Conservation (phyloP, 257 asterid species). For the Eustoma russellianum region DNA sequence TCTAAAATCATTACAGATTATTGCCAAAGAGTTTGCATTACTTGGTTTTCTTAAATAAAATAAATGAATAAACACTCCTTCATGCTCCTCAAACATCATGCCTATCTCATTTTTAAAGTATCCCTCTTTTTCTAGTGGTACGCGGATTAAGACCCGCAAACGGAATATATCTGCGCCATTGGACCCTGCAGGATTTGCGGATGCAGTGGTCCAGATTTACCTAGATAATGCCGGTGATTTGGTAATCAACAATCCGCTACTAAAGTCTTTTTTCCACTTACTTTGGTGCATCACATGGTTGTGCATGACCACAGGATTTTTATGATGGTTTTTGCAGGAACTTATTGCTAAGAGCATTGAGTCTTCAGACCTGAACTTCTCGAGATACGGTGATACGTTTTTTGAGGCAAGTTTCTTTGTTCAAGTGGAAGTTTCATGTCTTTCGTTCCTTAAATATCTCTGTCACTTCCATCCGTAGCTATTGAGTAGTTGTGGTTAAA, state of each 20-base stretch:
- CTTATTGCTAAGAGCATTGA: slow-evolving; percentile 81
- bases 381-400: slow-evolving; percentile 95
- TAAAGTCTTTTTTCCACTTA: not conserved
- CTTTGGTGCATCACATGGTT: not conserved
- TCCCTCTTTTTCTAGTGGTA: slow-evolving; percentile 49
- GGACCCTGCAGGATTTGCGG: slow-evolving; percentile 99
- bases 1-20: too few relatives aligned
- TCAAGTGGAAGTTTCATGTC: too few relatives aligned
- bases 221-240: slow-evolving; percentile 99
- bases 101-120: not conserved
- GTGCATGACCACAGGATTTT: not conserved
- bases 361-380: slow-evolving; percentile 75
- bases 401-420: slow-evolving; percentile 47
- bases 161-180: slow-evolving; percentile 97
- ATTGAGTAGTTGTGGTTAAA: too few relatives aligned
- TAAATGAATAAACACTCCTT: too few relatives aligned
- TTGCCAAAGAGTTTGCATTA: too few relatives aligned
- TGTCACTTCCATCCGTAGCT: too few relatives aligned
- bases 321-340: slow-evolving; percentile 45
- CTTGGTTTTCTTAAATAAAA: too few relatives aligned
- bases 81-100: not conserved
- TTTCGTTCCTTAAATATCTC: too few relatives aligned
- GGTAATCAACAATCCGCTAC: slow-evolving; percentile 31
- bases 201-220: slow-evolving; percentile 99
- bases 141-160: slow-evolving; percentile 99